Evolutionary conservation across 176 grass and related monocot genomes (phyloP), one percentile per base, ranked within the genome.

Genomic region (Miscanthus lutarioriparius): DNA sequence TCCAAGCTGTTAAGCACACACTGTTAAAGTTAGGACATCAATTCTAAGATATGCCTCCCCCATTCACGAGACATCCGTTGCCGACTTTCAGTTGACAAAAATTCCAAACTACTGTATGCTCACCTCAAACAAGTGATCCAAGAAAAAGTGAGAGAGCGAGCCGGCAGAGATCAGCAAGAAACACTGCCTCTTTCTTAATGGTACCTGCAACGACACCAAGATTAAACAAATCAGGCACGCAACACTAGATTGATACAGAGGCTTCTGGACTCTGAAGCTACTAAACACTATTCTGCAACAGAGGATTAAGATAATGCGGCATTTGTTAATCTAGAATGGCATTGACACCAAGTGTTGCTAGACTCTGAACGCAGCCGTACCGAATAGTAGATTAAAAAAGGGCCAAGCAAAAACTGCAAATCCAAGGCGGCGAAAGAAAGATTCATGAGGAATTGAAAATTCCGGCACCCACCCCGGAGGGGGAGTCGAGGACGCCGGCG

Each of bases 41-140:
- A 59, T 41, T 58, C 1, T 51, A 67, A n/a, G 43, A 3, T 51
- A 83, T 74, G 43, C 36, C 2, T 53, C 41, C 20, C 14, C 20
- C 5, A 40, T 58, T 28, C 67, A 65, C 10, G 67, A 83, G 72
- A 35, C 54, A 56, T 43, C 64, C 56, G 9, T 61, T 59, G 22
- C 3, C 7, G 53, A 16, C 69, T 70, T 64, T 17, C 30, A 4
- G 20, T 67, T 40, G 51, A 58, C 11, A 14, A 47, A n/a, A 82
- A 9, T 10, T 58, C 2, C 4, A 25, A 43, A 28, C 20, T 59
- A 74, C 22, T 66, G 49, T 32, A 83, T 45, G 63, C 70, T 87
- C 53, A 97, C 94, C 92, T 95, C 95, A 72, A 95, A 95, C 74
- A 97, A 90, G 72, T 97, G 95, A 73, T 97, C 95, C 87, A 97